Evolutionary conservation across 331 rosid genomes (phyloP), one percentile per base, ranked within the genome.

Genomic region (Malus hybrid): DNA sequence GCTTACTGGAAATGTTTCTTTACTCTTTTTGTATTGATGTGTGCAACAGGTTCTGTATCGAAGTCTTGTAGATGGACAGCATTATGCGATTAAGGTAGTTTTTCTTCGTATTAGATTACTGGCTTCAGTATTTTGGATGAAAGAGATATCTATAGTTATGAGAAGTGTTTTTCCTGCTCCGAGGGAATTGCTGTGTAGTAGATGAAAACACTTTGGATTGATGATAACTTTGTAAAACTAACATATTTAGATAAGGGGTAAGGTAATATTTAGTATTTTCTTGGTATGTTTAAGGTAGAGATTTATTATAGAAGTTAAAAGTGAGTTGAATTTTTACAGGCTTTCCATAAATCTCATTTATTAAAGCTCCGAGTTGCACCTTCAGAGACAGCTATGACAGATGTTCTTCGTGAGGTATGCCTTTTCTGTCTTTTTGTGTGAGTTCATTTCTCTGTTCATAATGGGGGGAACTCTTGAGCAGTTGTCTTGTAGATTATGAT

Each of bases 341-440:
- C 93, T 62, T 93, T 93, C 79, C 98, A 91, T 73, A 93, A 93
- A 87, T 93, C 98, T 83, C 97, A 93, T 84, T 86, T 93, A 66
- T 84, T 84, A 76, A 93, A 87, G 86, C 93, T 86, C 72, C 96
- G 97, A 63, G 98, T 93, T 85, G 93, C 96, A 69, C 97, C 97
- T 39, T 89, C 92, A 53, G 98, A 93, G 88, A 93, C 97, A 53
- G 98, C 98, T 73, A 93, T 93, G 98, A 89, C 96, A 66, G 98
- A 93, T 87, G 98, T 93, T 77, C 84, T 91, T 28, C 93, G 98
- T 16, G 98, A 93, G 98, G 98, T 91, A 88, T 75, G 50, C 72
- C 22, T 33, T 28, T 57, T 62, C 10, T 72, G 32, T 61, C 29
- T 28, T 77, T n/a, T 57, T 56, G 72, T 57, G 46, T 66, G 30